Base-by-base conservation (phyloP, 495 filamentous ascomycete genomes). In the Podospora australis region DNA sequence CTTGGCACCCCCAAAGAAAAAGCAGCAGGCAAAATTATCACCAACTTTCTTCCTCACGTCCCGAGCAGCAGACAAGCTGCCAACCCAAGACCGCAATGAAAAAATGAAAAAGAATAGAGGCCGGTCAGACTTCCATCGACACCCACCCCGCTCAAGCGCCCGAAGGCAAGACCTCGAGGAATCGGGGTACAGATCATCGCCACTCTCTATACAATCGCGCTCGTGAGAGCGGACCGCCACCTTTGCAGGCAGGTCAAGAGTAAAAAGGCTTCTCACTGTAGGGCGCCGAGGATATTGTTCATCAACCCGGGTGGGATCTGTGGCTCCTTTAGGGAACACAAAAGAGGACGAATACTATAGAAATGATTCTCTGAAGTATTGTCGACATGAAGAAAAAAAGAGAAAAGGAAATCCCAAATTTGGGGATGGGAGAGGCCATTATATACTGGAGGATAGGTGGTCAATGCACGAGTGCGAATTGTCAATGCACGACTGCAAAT, bases 281-380 rank as follows among this genome's bases (percentile, higher is more conserved):
- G 75, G 73, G 73, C 56, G 60, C 54, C 69, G 77, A 77, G 77
- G 77, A 78, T 75, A 68, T 70, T 17, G 69, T 51, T 78, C 74
- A 78, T 80, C 77, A 77, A 71, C 77, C 75, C 76, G 75, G 73
- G 73, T 77, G 71, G 73, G 69, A 67, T 78, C 75, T 77, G 73
- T 77, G 67, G 73, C 75, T 78, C 67, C 68, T 82, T 78, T 86
- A 78, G 79, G 82, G 73, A 84, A 81, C 75, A 80, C 79, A 86
- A 79, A 79, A 77, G 74, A 68, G 76, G 80, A 85, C 82, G 77
- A 84, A 73, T 81, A 86, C 83, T 88, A 83, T 87, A 87, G 78
- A 88, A 87, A 83, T 86, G 84, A 88, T 88, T 85, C 83, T 87
- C 82, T 68, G 65, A 81, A 77, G 77, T 80, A 82, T 78, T 80